Conservation (phyloP, 768 basidiomycete genomes). For the Kwoniella mangroviensis region DNA sequence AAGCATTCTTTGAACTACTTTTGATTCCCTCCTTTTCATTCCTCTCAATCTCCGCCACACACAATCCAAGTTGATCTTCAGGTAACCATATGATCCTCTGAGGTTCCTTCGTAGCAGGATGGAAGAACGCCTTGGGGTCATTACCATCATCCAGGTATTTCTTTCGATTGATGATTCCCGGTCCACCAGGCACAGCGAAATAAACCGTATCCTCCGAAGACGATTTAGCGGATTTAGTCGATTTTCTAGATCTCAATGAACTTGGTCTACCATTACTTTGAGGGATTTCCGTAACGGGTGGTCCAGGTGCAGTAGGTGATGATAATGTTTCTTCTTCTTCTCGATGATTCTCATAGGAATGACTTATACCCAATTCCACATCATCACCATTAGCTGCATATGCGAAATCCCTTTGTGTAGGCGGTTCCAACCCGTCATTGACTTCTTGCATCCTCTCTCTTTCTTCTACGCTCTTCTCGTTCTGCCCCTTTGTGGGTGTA, state of each 20-base stretch:
- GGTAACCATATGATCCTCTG: slow-evolving; percentile 87
- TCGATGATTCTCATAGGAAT: neutral
- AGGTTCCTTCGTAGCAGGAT: slow-evolving; percentile 74
- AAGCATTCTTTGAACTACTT: slow-evolving; percentile 63
- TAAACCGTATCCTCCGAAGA: slow-evolving; percentile 21
- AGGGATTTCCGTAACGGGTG: slow-evolving; percentile 11
- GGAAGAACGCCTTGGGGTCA: slow-evolving; percentile 66
- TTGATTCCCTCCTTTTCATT: slow-evolving; percentile 65
- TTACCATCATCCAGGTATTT: slow-evolving; percentile 26
- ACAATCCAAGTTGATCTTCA: slow-evolving; percentile 69
- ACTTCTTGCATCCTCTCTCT: slow-evolving; percentile 13
- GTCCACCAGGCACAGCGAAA: slow-evolving; percentile 52
- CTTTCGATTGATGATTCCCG: slow-evolving; percentile 28
- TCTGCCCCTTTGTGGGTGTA: neutral
- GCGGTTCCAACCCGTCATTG: neutral
- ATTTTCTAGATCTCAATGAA: slow-evolving; percentile 7
- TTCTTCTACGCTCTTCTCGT: slow-evolving; percentile 10
- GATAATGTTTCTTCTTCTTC: slow-evolving; percentile 12
- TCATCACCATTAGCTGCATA: slow-evolving; percentile 23
- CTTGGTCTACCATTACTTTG: neutral
- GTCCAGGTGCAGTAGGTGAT: slow-evolving; percentile 27
- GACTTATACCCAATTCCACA: slow-evolving; percentile 14
- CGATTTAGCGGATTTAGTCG: slow-evolving; percentile 1
- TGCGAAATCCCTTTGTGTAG: slow-evolving; percentile 21
- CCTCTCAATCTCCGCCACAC: slow-evolving; percentile 66